Evolutionary conservation across 805 yeast species (phyloP).

Genomic region (Ogataea ganodermae): DNA sequence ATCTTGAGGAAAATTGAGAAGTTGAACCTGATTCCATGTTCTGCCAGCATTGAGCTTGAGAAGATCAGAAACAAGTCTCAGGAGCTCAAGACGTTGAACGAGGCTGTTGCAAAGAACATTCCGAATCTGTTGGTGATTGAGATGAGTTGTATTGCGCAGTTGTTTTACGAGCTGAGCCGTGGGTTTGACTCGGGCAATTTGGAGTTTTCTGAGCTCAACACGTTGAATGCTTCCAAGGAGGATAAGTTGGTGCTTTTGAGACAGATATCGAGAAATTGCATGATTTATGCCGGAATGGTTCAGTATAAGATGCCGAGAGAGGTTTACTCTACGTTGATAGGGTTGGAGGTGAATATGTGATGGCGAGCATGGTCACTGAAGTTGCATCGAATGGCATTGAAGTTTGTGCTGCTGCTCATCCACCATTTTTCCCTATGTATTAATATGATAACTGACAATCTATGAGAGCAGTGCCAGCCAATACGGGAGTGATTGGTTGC

Average conservation of each 20-base stretch:
- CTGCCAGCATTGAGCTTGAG: constrained; percentile 48
- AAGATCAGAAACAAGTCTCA: constrained; percentile 66
- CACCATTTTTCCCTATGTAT: no score
- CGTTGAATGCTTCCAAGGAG: constrained; percentile 44
- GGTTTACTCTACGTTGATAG: constrained; percentile 68
- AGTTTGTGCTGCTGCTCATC: no score
- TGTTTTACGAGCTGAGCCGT: constrained; percentile 47
- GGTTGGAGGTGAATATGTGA: constrained; percentile 49
- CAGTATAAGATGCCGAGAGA: constrained; percentile 91
- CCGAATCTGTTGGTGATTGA: constrained; percentile 79
- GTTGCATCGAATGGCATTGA: no score
- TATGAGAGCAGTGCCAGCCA: no score
- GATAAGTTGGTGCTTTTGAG: constrained; percentile 57
- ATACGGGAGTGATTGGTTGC: no score
- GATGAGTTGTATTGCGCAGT: constrained; percentile 72
- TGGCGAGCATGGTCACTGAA: no score
- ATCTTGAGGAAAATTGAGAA: constrained; percentile 51
- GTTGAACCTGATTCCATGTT: constrained; percentile 68
- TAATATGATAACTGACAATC: no score
- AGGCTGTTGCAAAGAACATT: constrained; percentile 71
- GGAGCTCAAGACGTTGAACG: constrained; percentile 64
- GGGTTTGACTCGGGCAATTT: constrained; percentile 30
- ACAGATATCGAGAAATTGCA: constrained; percentile 77
- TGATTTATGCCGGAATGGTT: constrained; percentile 93
- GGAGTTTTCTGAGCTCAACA: constrained; percentile 29